Conservation (phyloP, 2,329 filamentous ascomycete species). For the Paramyrothecium roridum region DNA sequence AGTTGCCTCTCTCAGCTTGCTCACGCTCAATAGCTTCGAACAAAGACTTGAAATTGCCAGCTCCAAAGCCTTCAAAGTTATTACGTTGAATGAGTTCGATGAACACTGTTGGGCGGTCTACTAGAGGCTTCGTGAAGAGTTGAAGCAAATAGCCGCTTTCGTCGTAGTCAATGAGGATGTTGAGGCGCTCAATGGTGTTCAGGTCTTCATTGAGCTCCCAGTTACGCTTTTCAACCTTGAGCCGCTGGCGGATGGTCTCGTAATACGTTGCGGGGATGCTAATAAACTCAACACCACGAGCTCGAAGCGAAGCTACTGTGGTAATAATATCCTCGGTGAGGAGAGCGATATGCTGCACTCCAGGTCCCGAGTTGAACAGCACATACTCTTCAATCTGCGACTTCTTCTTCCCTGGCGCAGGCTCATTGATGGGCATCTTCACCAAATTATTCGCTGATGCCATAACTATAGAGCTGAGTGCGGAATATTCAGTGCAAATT, state of each 20-base stretch:
- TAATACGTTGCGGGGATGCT: slow-evolving; percentile 75
- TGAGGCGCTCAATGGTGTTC: slow-evolving; percentile 62
- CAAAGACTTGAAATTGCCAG: slow-evolving; percentile 79
- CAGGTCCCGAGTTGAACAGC: slow-evolving; percentile 70
- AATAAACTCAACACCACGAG: slow-evolving; percentile 78
- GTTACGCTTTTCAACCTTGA: slow-evolving; percentile 47
- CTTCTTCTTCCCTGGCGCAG: slow-evolving; percentile 72
- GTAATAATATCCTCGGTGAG: slow-evolving; percentile 69
- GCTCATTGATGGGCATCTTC: slow-evolving; percentile 90
- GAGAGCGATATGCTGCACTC: slow-evolving; percentile 80
- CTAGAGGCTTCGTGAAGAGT: slow-evolving; percentile 71
- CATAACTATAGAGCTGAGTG: slow-evolving; percentile 77
- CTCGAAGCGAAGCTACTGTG: slow-evolving; percentile 67
- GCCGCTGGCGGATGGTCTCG: slow-evolving; percentile 61
- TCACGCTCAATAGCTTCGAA: slow-evolving; percentile 85
- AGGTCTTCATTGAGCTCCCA: slow-evolving; percentile 67
- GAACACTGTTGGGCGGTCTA: slow-evolving; percentile 83
- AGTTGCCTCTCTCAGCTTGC: slow-evolving; percentile 43
- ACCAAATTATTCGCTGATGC: slow-evolving; percentile 68
- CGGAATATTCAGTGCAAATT: slow-evolving; percentile 78
- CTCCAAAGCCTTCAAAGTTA: slow-evolving; percentile 77
- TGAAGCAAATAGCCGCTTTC: slow-evolving; percentile 71
- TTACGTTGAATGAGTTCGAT: slow-evolving; percentile 82
- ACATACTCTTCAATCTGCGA: slow-evolving; percentile 82
- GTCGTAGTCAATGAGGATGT: slow-evolving; percentile 82